These are phyloP conservation scores for Saccharum spontaneum DNA, from an alignment of 176 grass and related monocot species.

Conservation along the genomic window DNA sequence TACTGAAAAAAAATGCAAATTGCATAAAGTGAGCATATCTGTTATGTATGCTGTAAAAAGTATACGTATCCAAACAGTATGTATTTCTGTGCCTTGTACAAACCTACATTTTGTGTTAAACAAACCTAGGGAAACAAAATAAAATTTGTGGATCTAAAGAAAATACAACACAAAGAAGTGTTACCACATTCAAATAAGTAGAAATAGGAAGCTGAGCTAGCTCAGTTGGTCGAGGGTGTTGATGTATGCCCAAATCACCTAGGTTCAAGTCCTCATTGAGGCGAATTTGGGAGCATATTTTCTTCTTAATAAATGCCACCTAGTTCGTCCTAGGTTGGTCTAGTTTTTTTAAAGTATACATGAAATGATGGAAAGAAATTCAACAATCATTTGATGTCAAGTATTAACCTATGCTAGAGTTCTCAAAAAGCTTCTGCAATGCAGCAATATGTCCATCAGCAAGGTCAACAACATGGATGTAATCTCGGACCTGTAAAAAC, in stretches of 20 bases:
- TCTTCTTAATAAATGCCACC: neutral
- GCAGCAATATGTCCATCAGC: conserved; percentile 89
- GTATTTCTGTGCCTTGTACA: neutral
- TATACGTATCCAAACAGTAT: neutral
- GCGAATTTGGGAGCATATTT: neutral
- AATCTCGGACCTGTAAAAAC: conserved; percentile 73
- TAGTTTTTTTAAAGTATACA: neutral
- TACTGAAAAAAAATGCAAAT: neutral
- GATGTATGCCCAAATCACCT: neutral
- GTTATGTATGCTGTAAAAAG: neutral
- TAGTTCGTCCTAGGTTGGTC: neutral
- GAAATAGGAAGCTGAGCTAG: neutral
- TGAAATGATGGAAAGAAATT: neutral
- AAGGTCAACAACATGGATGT: conserved; percentile 89
- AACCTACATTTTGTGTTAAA: neutral
- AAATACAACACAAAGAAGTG: neutral
- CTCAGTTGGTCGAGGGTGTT: neutral
- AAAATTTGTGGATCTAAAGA: neutral
- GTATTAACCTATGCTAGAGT: conserved; percentile 50
- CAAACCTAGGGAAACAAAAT: neutral
- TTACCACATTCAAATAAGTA: neutral
- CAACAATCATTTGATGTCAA: conserved; percentile 1
- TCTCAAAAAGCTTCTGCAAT: conserved; percentile 82
- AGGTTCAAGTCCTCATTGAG: neutral
- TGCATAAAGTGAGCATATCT: neutral